phyloP scores from a whole-genome alignment of 495 filamentous ascomycete genomes.

The Aspergillus sparsus region DNA sequence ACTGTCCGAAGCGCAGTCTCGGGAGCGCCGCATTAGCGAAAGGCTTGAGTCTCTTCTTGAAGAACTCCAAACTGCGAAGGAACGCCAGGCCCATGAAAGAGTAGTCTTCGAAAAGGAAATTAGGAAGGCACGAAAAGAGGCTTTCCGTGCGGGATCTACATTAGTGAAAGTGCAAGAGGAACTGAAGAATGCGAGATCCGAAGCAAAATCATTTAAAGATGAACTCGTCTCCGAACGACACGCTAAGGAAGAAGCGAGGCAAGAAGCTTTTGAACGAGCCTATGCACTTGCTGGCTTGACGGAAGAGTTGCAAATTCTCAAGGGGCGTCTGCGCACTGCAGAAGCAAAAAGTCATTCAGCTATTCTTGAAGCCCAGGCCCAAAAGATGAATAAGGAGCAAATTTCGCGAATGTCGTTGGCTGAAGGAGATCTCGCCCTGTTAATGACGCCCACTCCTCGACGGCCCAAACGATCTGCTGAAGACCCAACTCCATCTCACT shows the following conservation, averaged over 20 bases:
- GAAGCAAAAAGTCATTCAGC: constrained; percentile 59
- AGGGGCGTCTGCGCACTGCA: constrained; percentile 61
- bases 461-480: constrained; percentile 60
- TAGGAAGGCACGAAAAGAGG: constrained; percentile 76
- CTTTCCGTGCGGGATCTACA: constrained; percentile 76
- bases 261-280: constrained; percentile 75
- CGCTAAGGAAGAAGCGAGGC: constrained; percentile 58
- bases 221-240: constrained; percentile 54
- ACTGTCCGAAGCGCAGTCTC: constrained; percentile 69
- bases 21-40: constrained; percentile 74
- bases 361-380: constrained; percentile 34
- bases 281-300: constrained; percentile 72
- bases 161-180: constrained; percentile 82
- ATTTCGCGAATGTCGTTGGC: constrained; percentile 34
- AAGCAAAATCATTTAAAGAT: constrained; percentile 52
- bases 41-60: constrained; percentile 78
- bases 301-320: constrained; percentile 67
- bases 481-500: constrained; percentile 50
- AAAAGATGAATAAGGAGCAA: constrained; percentile 33
- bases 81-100: constrained; percentile 71
- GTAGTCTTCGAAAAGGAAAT: constrained; percentile 83
- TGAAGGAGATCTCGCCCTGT: constrained; percentile 40
- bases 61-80: constrained; percentile 71
- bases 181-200: constrained; percentile 65
- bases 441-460: constrained; percentile 36